Percentiles rank a stretch among this genome's conserved stretches.
phyloP scores from a whole-genome alignment of 2,329 filamentous ascomycete species.

The Penicillium sp. region DNA sequence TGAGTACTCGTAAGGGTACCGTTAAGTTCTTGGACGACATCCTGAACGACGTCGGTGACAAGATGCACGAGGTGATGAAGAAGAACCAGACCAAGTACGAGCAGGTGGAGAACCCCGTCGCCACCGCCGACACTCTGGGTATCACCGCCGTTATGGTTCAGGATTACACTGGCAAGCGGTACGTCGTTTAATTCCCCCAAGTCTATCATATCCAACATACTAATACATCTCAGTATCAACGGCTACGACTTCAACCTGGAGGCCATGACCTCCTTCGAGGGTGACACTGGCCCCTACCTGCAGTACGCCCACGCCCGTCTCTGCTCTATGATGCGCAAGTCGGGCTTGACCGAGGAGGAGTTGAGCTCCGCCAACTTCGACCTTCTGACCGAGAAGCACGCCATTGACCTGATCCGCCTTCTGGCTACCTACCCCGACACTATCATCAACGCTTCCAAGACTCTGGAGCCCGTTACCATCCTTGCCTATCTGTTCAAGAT shows the following conservation, averaged over 20 bases:
- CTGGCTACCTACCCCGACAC: conserved; percentile 66
- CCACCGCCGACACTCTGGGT: conserved; percentile 81
- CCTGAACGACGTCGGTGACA: conserved; percentile 75
- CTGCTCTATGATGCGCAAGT: conserved; percentile 59
- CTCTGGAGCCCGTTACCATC: conserved; percentile 65
- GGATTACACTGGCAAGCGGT: conserved; percentile 95
- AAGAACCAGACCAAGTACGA: conserved; percentile 87
- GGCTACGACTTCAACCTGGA: conserved; percentile 66
- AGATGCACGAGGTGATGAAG: conserved; percentile 97
- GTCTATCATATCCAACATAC: conserved; percentile 45
- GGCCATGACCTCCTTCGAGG: conserved; percentile 65
- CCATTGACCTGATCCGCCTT: conserved; percentile 59
- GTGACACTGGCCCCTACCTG: conserved; percentile 64
- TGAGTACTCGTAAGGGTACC: conserved; percentile 65
- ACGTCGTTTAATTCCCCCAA: conserved; percentile 26
- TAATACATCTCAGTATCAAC: conserved; percentile 52
- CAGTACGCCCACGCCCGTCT: conserved; percentile 63
- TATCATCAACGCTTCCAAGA: conserved; percentile 61
- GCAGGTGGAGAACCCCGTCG: conserved; percentile 79
- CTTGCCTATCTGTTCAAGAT: conserved; percentile 67
- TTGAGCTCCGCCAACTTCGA: conserved; percentile 57
- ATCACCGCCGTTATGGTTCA: conserved; percentile 97
- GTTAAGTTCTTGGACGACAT: conserved; percentile 75
- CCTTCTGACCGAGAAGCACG: conserved; percentile 61
- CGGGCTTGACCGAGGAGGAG: conserved; percentile 47